Percentiles rank a stretch among this genome's conserved stretches.
Evolutionary conservation across 2,329 filamentous ascomycete species (phyloP).

Genomic region (Passalora sequoiae): DNA sequence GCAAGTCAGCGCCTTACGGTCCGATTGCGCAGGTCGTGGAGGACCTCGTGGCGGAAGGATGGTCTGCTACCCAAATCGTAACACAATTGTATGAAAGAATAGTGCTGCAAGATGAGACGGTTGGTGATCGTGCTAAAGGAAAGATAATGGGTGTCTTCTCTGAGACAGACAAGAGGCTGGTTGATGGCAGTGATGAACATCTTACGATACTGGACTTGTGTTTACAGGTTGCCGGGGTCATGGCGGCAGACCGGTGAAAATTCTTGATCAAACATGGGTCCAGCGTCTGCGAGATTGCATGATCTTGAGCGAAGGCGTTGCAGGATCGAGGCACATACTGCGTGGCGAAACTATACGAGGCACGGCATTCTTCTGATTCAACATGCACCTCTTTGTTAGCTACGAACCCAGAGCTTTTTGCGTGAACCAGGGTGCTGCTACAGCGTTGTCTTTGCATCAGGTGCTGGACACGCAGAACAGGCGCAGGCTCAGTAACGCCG

Average conservation of each 20-base stretch:
- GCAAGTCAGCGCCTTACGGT: conserved; percentile 58
- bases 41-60: conserved; percentile 90
- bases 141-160: conserved; percentile 85
- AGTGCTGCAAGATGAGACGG: conserved; percentile 70
- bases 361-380: too few species aligned
- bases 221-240: conserved; percentile 56
- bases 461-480: too few species aligned
- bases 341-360: too few species aligned
- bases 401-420: too few species aligned
- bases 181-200: conserved; percentile 94
- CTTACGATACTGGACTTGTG: conserved; percentile 81
- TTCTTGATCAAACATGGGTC: too few species aligned
- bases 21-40: conserved; percentile 74
- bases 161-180: conserved; percentile 86
- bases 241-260: conserved; percentile 14
- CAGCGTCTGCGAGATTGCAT: too few species aligned
- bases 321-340: too few species aligned
- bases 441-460: too few species aligned
- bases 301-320: too few species aligned
- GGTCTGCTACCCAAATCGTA: conserved; percentile 88
- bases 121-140: conserved; percentile 82
- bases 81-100: conserved; percentile 78
- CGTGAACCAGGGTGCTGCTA: too few species aligned
- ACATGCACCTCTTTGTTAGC: too few species aligned
- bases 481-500: too few species aligned